Base-by-base conservation (phyloP, 495 filamentous ascomycete species). In the Hypoxylon trugodes region DNA sequence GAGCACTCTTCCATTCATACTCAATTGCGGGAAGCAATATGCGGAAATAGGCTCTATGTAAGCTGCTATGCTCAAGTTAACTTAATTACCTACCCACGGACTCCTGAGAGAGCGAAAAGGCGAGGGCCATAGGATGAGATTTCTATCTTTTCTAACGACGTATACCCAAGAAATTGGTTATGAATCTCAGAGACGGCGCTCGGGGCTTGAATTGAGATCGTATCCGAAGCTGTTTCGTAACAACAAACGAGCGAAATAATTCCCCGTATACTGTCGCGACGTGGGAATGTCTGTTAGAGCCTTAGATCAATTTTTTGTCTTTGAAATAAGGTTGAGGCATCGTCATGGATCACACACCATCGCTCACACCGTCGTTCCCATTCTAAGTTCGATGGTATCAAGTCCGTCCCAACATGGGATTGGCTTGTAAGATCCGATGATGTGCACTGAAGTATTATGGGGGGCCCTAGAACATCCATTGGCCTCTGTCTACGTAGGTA, bases 11-110 rank as follows among this genome's bases (percentile, higher is more conserved):
- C 22, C 33, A 19, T 33, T 25, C 13, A 25, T 10, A 15, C 6
- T 12, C 8, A n/a, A 9, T 25, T 21, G 43, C 15, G 43, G 26
- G 21, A 43, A 19, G 51, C n/a, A 25, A 41, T 12, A 49, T 19
- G 21, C 28, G 16, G 18, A 46, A 59, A 48, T 66, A 66, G 50
- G 62, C 56, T 66, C 50, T 35, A 59, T 48, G 48, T 36, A 49
- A 25, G 42, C 41, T 65, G 41, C 61, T 21, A 26, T 12, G 12
- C 37, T 7, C 6, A 32, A 42, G 54, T 49, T 41, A 49, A 24
- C 50, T 59, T 16, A 15, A 41, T 35, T 51, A 18, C 45, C 52
- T 51, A 18, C 45, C 52, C 37, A 64, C 19, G 40, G 2, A 9
- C 7, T 43, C 37, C 19, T 4, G 7, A 3, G 26, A 5, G 33